Evolutionary conservation across 495 filamentous ascomycete genomes (phyloP).

Genomic region (Daldinia childiae): DNA sequence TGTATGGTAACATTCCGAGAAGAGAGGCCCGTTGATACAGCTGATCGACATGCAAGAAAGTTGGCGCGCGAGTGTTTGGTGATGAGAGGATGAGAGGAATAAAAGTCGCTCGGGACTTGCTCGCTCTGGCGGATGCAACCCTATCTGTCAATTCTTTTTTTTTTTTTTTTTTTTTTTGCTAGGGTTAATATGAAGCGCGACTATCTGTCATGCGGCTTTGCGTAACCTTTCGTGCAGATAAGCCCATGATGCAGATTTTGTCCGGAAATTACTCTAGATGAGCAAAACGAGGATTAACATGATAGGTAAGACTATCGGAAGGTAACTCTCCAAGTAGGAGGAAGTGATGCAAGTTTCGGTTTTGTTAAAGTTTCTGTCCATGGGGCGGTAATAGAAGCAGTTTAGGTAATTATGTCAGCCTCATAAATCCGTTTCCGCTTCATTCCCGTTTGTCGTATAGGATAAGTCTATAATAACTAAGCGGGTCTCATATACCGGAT

Average conservation of each 20-base stretch:
- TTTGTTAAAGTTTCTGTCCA: not conserved
- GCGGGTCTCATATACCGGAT: constrained; percentile 11
- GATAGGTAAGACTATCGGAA: constrained; percentile 34
- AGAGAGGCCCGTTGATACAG: constrained; percentile 31
- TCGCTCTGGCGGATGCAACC: constrained; percentile 49
- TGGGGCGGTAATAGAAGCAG: not conserved
- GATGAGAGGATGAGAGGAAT: constrained; percentile 29
- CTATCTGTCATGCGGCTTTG: constrained; percentile 39
- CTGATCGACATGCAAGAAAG: constrained; percentile 36
- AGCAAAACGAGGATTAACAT: constrained; percentile 33
- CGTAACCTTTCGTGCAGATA: constrained; percentile 40
- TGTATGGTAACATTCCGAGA: constrained; percentile 43
- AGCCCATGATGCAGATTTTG: constrained; percentile 37
- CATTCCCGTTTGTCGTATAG: constrained; percentile 1
- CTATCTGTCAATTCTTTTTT: too few species aligned
- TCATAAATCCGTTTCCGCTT: not conserved
- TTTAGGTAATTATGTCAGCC: constrained; percentile 12
- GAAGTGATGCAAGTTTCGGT: constrained; percentile 26
- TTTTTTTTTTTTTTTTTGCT: constrained; percentile 14
- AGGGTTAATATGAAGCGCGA: constrained; percentile 34
- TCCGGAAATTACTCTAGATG: constrained; percentile 49
- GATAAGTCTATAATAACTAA: constrained; percentile 10
- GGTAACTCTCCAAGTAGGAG: constrained; percentile 41
- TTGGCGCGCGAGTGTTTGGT: constrained; percentile 28
- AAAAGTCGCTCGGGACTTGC: constrained; percentile 29